Evolutionary conservation across 139 green algal species (phyloP), one percentile per base, ranked within the genome.

Genomic region (Pleodorina starrii): DNA sequence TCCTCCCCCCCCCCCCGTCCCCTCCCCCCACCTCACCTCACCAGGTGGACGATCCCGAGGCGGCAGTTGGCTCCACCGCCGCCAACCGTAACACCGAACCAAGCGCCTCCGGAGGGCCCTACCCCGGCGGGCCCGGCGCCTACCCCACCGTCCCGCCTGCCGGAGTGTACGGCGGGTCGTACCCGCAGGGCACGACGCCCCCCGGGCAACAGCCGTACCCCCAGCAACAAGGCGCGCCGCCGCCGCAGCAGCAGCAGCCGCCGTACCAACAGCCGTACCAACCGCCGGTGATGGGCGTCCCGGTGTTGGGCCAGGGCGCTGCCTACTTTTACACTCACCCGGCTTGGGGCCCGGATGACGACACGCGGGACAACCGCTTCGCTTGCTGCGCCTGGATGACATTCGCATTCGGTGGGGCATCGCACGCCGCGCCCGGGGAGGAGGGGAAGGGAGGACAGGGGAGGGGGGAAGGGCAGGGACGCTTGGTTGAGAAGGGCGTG

Each of bases 351-450:
- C n/a, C 16, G 42, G 63, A 87, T 50, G 63, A 79, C 1, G 17
- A 2, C 43, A 87, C 81, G 6, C 81, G 81, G 0, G 81, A 79
- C 32, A 79, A 10, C 60, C 81, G 81, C 43, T 87, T 79, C 63
- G 44, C 66, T 12, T 36, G 14, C 19, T 79, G 63, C 43, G 81
- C 43, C 17, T 87, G 81, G 81, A 1, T 66, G 23, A 51, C 29
- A 29, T 87, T 87, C 35, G n/a, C 46, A 2, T 43, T 87, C 21
- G 81, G 81, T 87, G 63, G 6, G 81, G 48, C 51, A 32, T 16
- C 2, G n/a, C n/a, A n/a, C n/a, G n/a, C n/a, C n/a, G n/a, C 32
- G 63, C 12, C 7, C 23, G 63, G 63, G 63, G 57, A 29, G n/a
- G n/a, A n/a, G n/a, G n/a, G n/a, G 43, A 4, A 29, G 43, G 73